Base-by-base conservation (phyloP, 257 asterid species). In the Plectranthus barbatus region DNA sequence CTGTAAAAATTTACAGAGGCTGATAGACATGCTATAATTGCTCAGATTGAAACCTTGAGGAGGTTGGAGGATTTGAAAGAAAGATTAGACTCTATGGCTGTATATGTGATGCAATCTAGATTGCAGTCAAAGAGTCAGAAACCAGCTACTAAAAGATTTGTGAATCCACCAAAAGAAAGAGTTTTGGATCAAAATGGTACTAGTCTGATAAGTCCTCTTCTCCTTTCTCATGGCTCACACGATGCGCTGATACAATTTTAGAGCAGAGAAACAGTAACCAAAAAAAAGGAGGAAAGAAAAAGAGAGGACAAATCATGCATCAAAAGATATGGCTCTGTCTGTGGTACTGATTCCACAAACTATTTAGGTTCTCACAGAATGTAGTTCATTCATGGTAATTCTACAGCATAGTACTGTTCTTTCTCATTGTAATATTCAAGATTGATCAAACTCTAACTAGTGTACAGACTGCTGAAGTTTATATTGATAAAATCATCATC, bases 221-320 rank as follows among this genome's bases (percentile, higher is more conserved):
- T 66, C 86, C 99, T 66, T 73, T 93, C 21, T 83, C 94, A 1
- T 93, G 97, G 99, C 81, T 93, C 61, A 93, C 82, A 72, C 76
- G 96, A 24, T 85, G 85, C 76, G 99, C 99, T 69, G 95, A 93
- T 82, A 82, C 95, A 3, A 70, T 93, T 51, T 84, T 87, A 26
- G 99, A 89, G 72, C 95, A 68, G 64, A 78, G 78, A 17, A 90
- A 66, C 69, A 85, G 70, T 62, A 83, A 67, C 70, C n/a, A n/a
- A 92, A 86, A 55, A 89, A 75, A 57, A 76, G 83, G 64, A 85
- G 77, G 84, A 80, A 71, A 68, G 95, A 80, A 39, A 69, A 71
- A 21, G 85, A 80, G 31, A 67, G n/a, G n/a, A n/a, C n/a, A n/a
- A n/a, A n/a, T n/a, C n/a, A n/a, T n/a, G n/a, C n/a, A n/a, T n/a